Evolutionary conservation across 2,329 filamentous ascomycete genomes (phyloP).

Genomic region (Fusarium siculi): DNA sequence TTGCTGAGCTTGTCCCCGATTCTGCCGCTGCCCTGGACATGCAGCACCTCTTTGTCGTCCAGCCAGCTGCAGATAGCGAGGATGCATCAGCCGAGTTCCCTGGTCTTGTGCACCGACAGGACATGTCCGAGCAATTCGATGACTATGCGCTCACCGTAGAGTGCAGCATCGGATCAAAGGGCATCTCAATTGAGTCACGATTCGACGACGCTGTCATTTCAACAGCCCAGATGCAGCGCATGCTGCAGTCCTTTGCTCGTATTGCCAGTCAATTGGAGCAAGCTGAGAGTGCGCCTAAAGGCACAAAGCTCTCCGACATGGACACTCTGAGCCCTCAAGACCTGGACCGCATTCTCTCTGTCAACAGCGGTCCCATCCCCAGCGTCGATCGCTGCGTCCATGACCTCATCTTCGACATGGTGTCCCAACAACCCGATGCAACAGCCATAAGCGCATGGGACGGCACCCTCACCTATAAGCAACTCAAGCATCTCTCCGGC

Average conservation of each 20-base stretch:
- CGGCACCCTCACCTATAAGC: not conserved
- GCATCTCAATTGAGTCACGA: not conserved
- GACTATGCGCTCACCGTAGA: not conserved
- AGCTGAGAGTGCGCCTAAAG: rapidly evolving
- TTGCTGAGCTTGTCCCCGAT: not conserved
- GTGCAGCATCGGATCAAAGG: not conserved
- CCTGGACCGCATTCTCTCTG: not conserved
- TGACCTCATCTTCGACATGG: not conserved
- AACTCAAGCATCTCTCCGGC: not conserved
- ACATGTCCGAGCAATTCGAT: not conserved
- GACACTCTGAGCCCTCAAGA: not conserved
- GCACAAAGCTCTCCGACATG: rapidly evolving
- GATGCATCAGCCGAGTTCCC: not conserved
- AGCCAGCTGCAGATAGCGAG: not conserved
- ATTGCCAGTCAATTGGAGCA: not conserved
- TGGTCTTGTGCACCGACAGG: not conserved
- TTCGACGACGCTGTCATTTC: not conserved
- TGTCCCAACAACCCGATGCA: not conserved
- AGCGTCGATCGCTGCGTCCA: not conserved
- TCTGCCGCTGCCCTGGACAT: not conserved
- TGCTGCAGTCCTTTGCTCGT: not conserved
- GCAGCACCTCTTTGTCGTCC: not conserved
- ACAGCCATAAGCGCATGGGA: not conserved
- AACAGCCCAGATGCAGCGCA: not conserved
- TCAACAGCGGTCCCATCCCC: not conserved